A percentile compares a stretch with the other conserved stretches of the same genome.
Conservation (phyloP, 345 rosid species). For the Conringia planisiliqua region DNA sequence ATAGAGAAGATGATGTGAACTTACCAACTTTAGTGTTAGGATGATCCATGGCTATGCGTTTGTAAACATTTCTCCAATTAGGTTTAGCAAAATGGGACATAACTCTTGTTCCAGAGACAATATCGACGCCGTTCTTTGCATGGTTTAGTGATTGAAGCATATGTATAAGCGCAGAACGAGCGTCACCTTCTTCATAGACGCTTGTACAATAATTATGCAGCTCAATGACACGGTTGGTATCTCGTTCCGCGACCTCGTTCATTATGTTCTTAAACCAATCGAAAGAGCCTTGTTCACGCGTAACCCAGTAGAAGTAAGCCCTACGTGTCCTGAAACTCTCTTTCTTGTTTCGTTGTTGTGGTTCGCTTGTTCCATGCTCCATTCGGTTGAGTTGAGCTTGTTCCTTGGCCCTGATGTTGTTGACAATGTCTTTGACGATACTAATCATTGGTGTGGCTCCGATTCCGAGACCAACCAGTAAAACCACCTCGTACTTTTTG, state of each 20-base stretch:
- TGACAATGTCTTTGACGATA: conserved; percentile 74
- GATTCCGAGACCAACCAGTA: conserved; percentile 75
- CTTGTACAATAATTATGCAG: conserved; percentile 79
- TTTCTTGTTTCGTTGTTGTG: conserved; percentile 31
- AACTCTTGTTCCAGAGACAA: conserved; percentile 76
- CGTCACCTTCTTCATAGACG: conserved; percentile 84
- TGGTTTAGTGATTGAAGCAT: conserved; percentile 79
- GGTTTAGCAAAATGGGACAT: conserved; percentile 84
- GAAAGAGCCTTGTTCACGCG: conserved; percentile 80
- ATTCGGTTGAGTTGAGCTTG: conserved; percentile 39
- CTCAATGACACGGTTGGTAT: conserved; percentile 59
- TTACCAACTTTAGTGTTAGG: conserved; percentile 62
- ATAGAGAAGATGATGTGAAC: conserved; percentile 11
- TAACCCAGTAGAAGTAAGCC: conserved; percentile 84
- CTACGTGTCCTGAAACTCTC: conserved; percentile 64
- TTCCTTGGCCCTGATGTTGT: conserved; percentile 63
- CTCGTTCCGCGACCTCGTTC: conserved; percentile 74
- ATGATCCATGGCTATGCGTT: conserved; percentile 60
- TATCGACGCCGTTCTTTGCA: conserved; percentile 69
- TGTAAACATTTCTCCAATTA: conserved; percentile 69
- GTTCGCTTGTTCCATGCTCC: conserved; percentile 29
- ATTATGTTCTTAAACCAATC: conserved; percentile 84
- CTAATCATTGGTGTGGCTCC: conserved; percentile 95
- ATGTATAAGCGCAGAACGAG: conserved; percentile 72
- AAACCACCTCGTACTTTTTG: conserved; percentile 67